These are phyloP conservation scores for Prunus fruticosa DNA, from an alignment of 306 rosid genomes.

Conservation along the genomic window DNA sequence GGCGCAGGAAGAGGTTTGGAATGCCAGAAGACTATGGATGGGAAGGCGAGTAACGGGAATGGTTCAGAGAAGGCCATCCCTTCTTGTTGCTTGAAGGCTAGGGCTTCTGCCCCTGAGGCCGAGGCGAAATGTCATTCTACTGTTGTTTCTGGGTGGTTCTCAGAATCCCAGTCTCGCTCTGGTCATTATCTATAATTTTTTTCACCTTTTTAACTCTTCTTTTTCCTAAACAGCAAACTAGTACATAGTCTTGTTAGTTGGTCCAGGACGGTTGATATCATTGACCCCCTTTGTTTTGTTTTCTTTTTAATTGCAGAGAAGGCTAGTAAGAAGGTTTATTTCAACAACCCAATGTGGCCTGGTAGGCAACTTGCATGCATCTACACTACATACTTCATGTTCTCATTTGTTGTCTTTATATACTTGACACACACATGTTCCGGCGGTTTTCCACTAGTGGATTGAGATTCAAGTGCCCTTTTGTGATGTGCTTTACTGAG, in stretches of 20 bases:
- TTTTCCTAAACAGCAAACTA: neutral
- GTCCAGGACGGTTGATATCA: neutral
- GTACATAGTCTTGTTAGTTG: neutral
- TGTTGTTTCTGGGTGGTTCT: constrained; percentile 99
- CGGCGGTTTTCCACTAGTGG: neutral
- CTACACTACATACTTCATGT: neutral
- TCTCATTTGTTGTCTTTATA: neutral
- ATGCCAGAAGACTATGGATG: constrained; percentile 98
- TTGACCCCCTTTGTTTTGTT: neutral
- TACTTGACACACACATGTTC: neutral
- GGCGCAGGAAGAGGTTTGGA: constrained; percentile 94
- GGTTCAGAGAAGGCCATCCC: constrained; percentile 56
- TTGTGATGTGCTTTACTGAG: neutral
- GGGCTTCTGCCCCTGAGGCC: constrained; percentile 64
- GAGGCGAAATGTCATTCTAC: constrained; percentile 86
- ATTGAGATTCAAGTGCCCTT: neutral
- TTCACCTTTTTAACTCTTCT: neutral
- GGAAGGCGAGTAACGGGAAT: constrained; percentile 82
- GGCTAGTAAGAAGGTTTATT: constrained; percentile 45
- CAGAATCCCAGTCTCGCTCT: constrained; percentile 70
- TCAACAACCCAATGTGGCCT: constrained; percentile 99
- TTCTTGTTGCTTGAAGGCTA: constrained; percentile 93
- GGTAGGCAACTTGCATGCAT: constrained; percentile 42
- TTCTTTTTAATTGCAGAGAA: constrained; percentile 45
- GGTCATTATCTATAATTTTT: constrained; percentile 56